Conservation (phyloP, 2,329 filamentous ascomycete genomes). For the Neocucurbitaria cava region DNA sequence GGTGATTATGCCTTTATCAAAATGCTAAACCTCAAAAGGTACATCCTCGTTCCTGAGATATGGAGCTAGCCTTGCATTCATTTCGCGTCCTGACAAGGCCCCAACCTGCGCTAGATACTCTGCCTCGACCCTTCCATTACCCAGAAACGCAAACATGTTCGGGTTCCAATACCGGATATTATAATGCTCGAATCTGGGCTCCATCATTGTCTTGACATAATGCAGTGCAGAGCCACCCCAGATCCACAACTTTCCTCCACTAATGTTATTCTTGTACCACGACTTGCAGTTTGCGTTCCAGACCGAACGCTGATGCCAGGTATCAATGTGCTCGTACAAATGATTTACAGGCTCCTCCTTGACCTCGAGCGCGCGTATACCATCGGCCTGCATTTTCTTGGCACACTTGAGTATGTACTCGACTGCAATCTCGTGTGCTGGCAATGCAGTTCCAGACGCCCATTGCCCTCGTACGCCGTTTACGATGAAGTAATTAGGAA, state of each 20-base stretch:
- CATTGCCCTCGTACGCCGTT: conserved; percentile 6
- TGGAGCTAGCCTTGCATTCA: background rate
- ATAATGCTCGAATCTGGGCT: conserved; percentile 7
- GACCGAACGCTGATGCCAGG: conserved; percentile 3
- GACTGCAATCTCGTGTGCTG: conserved; percentile 6
- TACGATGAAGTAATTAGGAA: conserved; percentile 36
- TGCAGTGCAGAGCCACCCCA: conserved; percentile 12
- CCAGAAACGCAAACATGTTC: conserved; percentile 6
- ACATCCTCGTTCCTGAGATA: background rate
- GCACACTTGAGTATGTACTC: conserved; percentile 6
- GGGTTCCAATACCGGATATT: conserved; percentile 3
- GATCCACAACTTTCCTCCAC: conserved; percentile 8
- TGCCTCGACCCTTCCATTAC: conserved; percentile 5
- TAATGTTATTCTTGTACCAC: conserved; percentile 15
- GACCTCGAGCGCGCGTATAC: conserved; percentile 6
- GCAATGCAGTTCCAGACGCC: conserved; percentile 7
- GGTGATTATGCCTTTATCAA: too few species aligned
- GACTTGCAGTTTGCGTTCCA: conserved; percentile 5
- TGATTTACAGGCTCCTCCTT: background rate
- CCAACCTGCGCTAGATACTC: background rate
- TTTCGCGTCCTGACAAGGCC: background rate
- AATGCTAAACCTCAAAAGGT: background rate
- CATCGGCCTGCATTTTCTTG: conserved; percentile 10
- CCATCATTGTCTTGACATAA: conserved; percentile 8
- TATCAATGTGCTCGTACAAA: conserved; percentile 10